A percentile compares a stretch with the other conserved stretches of the same genome.
phyloP scores from a whole-genome alignment of 2,329 filamentous ascomycete species.

The Colletotrichum sp. region DNA sequence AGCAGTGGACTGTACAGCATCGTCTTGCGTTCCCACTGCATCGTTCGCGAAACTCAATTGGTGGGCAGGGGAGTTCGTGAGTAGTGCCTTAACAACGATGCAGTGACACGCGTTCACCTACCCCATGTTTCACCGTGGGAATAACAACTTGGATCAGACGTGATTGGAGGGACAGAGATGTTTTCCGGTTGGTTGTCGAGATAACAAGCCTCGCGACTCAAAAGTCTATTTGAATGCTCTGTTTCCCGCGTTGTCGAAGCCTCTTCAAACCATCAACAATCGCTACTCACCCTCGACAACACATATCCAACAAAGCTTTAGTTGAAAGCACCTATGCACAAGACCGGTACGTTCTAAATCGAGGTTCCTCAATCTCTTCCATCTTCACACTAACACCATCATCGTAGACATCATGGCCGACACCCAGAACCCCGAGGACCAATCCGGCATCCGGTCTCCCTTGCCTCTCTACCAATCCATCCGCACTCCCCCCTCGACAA shows the following conservation, averaged over 20 bases:
- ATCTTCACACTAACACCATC: neutral
- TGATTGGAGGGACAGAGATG: neutral
- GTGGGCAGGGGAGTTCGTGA: neutral
- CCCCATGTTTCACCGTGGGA: neutral
- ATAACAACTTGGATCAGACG: neutral
- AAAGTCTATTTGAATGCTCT: neutral
- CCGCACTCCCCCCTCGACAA: constrained; percentile 1
- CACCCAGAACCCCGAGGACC: neutral
- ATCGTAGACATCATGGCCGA: neutral
- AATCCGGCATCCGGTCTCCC: neutral
- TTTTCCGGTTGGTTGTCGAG: neutral
- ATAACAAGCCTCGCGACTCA: neutral
- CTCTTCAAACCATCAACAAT: neutral
- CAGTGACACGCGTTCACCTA: neutral
- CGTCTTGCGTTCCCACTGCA: neutral
- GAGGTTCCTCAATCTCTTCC: no score
- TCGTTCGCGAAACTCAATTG: neutral
- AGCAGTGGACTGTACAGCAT: neutral
- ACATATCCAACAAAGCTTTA: neutral
- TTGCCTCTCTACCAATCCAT: constrained; percentile 4
- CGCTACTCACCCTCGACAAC: neutral
- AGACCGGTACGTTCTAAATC: neutral
- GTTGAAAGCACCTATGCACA: neutral
- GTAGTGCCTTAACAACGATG: constrained; percentile 1
- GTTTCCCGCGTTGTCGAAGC: neutral